Evolutionary conservation across 345 rosid species (phyloP), one percentile per base, ranked within the genome.

Genomic region (Eucalyptus curtisii): DNA sequence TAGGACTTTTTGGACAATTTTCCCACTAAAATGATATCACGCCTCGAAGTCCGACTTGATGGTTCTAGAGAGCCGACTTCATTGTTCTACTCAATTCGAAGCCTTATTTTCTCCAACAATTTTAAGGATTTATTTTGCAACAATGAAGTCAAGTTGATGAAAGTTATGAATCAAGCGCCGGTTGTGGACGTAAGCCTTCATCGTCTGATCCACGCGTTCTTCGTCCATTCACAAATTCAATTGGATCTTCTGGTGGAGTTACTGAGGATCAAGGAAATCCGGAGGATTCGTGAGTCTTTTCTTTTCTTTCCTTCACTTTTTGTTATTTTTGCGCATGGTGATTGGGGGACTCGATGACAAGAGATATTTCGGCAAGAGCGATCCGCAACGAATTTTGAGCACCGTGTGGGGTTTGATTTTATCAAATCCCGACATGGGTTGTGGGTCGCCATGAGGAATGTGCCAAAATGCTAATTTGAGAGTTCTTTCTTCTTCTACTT

Each of bases 381-480:
- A 85, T 90, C 61, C 87, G 86, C 94, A 91, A 89, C 88, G 42
- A 49, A 49, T 85, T 76, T 33, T 90, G 94, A 92, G 93, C 92
- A 66, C 89, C 92, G 49, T 90, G 92, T 84, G 71, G 86, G 80
- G 5, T 68, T 68, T 25, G 44, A 52, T 37, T 27, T 12, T 5
- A 20, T 76, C 82, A 27, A 76, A 76, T 76, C 79, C 15, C 90
- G 48, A 16, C 89, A 91, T 68, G 93, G 91, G 92, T 91, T 91
- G 93, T 90, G 61, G 53, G 90, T 47, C 88, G 92, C 92, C 10
- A 25, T 81, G 94, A 90, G 45, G 90, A 92, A 91, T 91, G 91
- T 91, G 94, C 86, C 94, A 90, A 90, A 90, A 91, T 90, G 92
- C 93, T 90, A 91, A 91, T 90, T 89, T 87, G 92, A 92, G 92